These are phyloP conservation scores for Magnaporthiopsis rhizophila DNA, from an alignment of 2,329 filamentous ascomycete genomes.

Conservation along the genomic window DNA sequence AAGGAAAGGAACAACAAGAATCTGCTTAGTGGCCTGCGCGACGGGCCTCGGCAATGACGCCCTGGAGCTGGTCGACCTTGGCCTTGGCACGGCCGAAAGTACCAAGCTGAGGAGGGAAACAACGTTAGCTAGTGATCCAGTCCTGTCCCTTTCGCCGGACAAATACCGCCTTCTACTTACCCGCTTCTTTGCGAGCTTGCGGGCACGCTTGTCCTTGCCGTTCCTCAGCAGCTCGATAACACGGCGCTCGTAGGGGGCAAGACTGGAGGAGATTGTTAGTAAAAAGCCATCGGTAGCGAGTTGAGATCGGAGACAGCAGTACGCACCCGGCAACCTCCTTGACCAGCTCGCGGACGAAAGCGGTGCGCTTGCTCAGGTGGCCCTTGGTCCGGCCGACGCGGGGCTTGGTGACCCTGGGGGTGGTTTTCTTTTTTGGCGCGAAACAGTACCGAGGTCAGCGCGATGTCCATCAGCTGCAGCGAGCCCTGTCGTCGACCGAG, in stretches of 20 bases:
- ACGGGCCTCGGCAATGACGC: constrained; percentile 95
- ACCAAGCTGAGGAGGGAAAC: constrained; percentile 60
- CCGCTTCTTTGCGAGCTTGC: constrained; percentile 99
- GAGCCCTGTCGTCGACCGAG: constrained; percentile 20
- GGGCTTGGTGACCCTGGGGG: constrained; percentile 67
- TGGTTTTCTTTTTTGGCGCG: constrained; percentile 60
- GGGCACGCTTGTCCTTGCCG: constrained; percentile 97
- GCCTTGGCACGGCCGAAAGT: constrained; percentile 98
- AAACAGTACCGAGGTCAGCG: constrained; percentile 32
- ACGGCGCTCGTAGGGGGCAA: constrained; percentile 94
- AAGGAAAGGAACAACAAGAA: neutral
- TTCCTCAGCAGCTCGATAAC: constrained; percentile 99
- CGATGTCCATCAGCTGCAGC: constrained; percentile 56
- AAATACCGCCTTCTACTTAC: constrained; percentile 44
- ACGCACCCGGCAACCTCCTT: constrained; percentile 95
- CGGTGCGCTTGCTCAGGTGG: constrained; percentile 91
- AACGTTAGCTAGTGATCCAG: constrained; percentile 6
- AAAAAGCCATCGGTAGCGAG: neutral
- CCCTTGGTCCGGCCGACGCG: constrained; percentile 85
- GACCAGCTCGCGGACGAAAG: constrained; percentile 94
- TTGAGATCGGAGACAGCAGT: no score
- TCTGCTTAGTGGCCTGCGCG: constrained; percentile 47
- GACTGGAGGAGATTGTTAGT: constrained; percentile 35
- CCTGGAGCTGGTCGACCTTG: constrained; percentile 99
- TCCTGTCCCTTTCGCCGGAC: neutral